Evolutionary conservation across 208 protist genomes (phyloP).

Genomic region (Leishmania amazonensis): DNA sequence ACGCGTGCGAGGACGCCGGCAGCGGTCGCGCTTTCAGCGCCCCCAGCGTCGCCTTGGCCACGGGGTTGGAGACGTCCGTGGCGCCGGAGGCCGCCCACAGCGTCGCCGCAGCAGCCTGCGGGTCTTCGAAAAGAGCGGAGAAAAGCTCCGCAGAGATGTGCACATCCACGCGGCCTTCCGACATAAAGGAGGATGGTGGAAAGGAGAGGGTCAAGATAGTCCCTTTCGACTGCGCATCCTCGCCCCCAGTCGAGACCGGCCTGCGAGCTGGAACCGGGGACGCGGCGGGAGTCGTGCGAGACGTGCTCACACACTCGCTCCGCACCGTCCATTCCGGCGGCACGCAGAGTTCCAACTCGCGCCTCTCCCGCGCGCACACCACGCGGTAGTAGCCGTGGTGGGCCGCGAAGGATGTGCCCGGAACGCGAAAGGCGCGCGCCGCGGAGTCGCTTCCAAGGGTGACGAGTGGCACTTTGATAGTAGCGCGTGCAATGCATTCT

Average conservation of each 20-base stretch:
- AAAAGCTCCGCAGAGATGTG: slow-evolving; percentile 14
- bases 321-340: slow-evolving; percentile 23
- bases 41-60: slow-evolving; percentile 9
- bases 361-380: slow-evolving; percentile 18
- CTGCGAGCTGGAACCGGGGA: neutral
- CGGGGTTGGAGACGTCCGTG: slow-evolving; percentile 1
- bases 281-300: neutral
- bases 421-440: slow-evolving; percentile 8
- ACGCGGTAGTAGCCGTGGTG: slow-evolving; percentile 31
- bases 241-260: neutral
- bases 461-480: slow-evolving; percentile 8
- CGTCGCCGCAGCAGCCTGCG: slow-evolving; percentile 15
- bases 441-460: neutral
- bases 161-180: slow-evolving; percentile 8
- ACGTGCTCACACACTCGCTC: neutral
- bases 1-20: slow-evolving; percentile 13
- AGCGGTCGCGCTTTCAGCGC: slow-evolving; percentile 14
- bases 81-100: slow-evolving; percentile 17
- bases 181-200: slow-evolving; percentile 10
- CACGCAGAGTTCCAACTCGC: slow-evolving; percentile 26
- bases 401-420: slow-evolving; percentile 11
- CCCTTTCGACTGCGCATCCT: neutral
- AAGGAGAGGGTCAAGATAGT: slow-evolving; percentile 15
- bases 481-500: slow-evolving; percentile 9
- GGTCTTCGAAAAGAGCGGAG: slow-evolving; percentile 11